Evolutionary conservation across 78 protist genomes (phyloP), one percentile per base, ranked within the genome.

Genomic region (Dictyostelium firmibasis): DNA sequence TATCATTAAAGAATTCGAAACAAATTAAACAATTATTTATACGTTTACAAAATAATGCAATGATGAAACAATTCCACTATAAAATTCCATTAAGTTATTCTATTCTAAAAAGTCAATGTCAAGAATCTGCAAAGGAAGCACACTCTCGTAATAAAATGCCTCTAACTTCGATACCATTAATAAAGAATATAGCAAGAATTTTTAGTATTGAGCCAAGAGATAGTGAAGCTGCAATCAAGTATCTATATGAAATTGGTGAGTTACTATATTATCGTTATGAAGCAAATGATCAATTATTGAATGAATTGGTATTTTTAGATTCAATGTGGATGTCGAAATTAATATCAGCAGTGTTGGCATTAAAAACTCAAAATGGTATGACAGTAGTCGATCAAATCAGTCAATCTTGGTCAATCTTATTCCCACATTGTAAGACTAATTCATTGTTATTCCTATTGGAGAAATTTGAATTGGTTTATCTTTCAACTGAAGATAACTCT

Each of bases 361-460:
- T 89, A n/a, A 78, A 77, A 43, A 85, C 83, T 81, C 94, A 89
- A 47, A 89, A 89, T 69, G 94, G 94, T 47, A 76, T 76, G 62
- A 25, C 83, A 0, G 35, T 89, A 0, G 36, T 67, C 9, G 94
- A 81, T 9, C 62, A 67, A 23, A 70, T 89, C 25, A 7, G 74
- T 10, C 43, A n/a, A 41, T 70, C 84, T 1, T 89, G 86, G 86
- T 57, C 57, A 9, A 23, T 31, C 3, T 23, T 38, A 84, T 89
- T 50, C 29, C 87, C 87, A 10, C 53, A 23, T 6, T 4, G 35
- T 10, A 81, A 50, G 3, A 83, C 69, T 2, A 11, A 13, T 3
- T 89, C 81, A 11, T 11, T 81, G 3, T 25, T 67, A 2, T 18
- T 33, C 27, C 78, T 89, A 1, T 43, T 89, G 18, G 94, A 89